These are phyloP conservation scores for Solanum ossicruentum DNA, from an alignment of 257 asterid genomes.

Conservation along the genomic window DNA sequence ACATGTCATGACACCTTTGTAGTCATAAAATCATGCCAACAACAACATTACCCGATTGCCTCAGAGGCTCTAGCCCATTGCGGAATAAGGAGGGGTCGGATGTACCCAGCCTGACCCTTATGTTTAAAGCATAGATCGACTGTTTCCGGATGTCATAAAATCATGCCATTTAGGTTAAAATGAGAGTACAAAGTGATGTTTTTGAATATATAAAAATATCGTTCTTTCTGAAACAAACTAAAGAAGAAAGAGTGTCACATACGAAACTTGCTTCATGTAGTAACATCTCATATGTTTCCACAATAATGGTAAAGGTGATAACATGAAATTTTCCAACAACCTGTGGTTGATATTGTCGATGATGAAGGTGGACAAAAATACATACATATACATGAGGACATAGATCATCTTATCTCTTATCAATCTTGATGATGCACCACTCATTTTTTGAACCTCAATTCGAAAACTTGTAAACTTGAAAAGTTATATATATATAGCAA, in stretches of 20 bases:
- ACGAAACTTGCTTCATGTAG: background rate
- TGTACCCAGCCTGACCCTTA: no score
- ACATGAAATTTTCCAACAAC: background rate
- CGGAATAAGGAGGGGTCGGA: no score
- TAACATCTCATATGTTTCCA: background rate
- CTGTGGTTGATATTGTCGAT: conserved; percentile 33
- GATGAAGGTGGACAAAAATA: conserved; percentile 4
- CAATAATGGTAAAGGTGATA: background rate
- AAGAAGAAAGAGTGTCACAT: background rate
- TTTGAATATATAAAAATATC: background rate
- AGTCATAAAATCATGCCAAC: background rate
- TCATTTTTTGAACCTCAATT: conserved; percentile 20
- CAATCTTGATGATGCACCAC: conserved; percentile 39
- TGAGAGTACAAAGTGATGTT: background rate
- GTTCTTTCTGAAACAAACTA: background rate
- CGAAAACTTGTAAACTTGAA: background rate
- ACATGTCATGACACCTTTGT: background rate
- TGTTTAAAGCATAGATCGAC: no score
- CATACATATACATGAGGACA: conserved; percentile 1
- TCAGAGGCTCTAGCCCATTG: no score
- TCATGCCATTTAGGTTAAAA: background rate
- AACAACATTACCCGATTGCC: no score
- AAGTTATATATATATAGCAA: conserved; percentile 1
- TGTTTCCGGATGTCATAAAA: no score
- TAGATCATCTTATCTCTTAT: conserved; percentile 48